A percentile compares a stretch with the other conserved stretches of the same genome.
Evolutionary conservation across 225 moss, liverwort and hornwort genomes (phyloP).

Genomic region (Straminergon stramineum): DNA sequence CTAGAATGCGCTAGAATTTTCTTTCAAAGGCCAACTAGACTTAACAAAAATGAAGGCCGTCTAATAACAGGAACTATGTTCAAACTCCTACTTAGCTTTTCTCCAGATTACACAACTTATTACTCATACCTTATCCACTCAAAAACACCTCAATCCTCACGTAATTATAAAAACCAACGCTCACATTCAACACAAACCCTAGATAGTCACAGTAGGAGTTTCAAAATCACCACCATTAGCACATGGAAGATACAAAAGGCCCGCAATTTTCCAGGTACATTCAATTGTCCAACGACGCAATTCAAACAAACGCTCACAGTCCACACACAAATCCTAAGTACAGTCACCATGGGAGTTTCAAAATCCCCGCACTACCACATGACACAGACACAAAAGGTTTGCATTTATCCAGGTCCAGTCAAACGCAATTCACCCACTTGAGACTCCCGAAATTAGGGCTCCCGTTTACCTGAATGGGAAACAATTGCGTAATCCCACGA

Average conservation of each 20-base stretch:
- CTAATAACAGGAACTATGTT: no score
- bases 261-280: background rate
- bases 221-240: background rate
- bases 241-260: background rate
- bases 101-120: background rate
- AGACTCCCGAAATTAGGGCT: background rate
- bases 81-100: background rate
- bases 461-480: conserved; percentile 65
- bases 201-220: background rate
- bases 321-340: background rate
- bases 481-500: conserved; percentile 57
- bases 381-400: background rate
- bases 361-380: background rate
- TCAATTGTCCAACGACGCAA: background rate
- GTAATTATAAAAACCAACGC: background rate
- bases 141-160: background rate
- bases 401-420: background rate
- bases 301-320: background rate
- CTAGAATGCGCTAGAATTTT: background rate
- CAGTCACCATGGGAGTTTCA: background rate
- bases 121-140: background rate
- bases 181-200: background rate
- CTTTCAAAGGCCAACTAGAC: background rate
- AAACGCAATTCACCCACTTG: background rate
- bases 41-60: background rate